Evolutionary conservation across 768 basidiomycete species (phyloP), one percentile per base, ranked within the genome.

Genomic region (Boletus tomentosulus): DNA sequence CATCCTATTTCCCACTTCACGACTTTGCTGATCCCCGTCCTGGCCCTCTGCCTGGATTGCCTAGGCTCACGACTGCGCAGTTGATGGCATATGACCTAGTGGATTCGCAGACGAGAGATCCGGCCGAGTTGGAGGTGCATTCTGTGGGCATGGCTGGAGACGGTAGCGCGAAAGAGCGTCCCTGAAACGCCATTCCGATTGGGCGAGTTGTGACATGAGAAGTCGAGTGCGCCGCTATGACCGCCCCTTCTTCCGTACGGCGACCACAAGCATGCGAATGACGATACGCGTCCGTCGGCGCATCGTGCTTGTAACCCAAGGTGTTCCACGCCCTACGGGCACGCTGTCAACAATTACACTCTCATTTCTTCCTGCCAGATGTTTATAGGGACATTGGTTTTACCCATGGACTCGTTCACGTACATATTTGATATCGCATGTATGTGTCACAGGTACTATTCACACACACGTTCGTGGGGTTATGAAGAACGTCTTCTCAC

Each of bases 111-210:
- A 45, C 37, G 41, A 55, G 50, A 22, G 65, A 62, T n/a, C 4
- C 27, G 24, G 60, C 48, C 1, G 67, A 69, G 51, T 67, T 63
- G 38, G 70, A 55, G 19, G 27, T 58, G 55, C 19, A 13, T 4
- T 46, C 51, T 2, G 38, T 39, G 51, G 71, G 75, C 19, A 78
- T 80, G 79, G 73, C 74, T 80, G 9, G 78, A 78, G 12, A 79
- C 78, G 2, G 72, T 70, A 5, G 69, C 68, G 30, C 60, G 75
- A 3, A 64, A 28, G 28, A 28, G 28, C 8, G 72, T 34, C 33
- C 12, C 6, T 4, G 33, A 34, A 12, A 13, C 2, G 10, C 12
- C 33, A 34, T 34, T 34, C 3, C 11, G 12, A 34, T 13, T 6
- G 33, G 33, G 10, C 33, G 33, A 34, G 33, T 34, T 13, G 13